These are phyloP conservation scores for Alternaria brassicae DNA, from an alignment of 2,329 filamentous ascomycete genomes.

Conservation along the genomic window DNA sequence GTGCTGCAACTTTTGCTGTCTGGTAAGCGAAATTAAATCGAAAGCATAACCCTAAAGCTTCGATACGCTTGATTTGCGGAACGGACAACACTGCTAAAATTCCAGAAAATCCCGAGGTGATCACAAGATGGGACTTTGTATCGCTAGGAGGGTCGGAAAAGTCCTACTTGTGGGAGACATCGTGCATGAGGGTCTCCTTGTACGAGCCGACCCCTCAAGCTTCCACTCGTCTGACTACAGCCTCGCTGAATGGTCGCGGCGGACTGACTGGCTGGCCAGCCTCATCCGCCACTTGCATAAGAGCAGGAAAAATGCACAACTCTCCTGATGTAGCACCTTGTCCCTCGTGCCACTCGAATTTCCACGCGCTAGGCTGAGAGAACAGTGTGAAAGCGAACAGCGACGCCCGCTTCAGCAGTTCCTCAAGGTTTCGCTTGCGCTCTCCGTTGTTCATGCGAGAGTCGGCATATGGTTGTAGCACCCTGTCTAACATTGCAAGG, in stretches of 20 bases:
- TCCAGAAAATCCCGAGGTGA: too few species aligned
- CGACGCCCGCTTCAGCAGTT: conserved; percentile 45
- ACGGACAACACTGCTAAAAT: background rate
- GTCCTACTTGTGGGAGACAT: background rate
- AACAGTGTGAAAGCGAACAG: conserved; percentile 47
- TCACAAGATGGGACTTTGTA: background rate
- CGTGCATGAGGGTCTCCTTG: background rate
- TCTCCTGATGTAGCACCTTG: conserved; percentile 33
- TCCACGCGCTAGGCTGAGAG: conserved; percentile 44
- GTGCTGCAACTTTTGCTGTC: background rate
- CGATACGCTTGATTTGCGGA: background rate
- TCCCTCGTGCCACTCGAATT: conserved; percentile 45
- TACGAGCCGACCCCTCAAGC: conserved; percentile 13
- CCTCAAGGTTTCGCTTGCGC: conserved; percentile 42
- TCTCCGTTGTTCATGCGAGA: conserved; percentile 36
- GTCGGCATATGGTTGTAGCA: conserved; percentile 40
- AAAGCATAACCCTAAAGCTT: background rate
- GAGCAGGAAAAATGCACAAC: conserved; percentile 46
- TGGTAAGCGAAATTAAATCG: background rate
- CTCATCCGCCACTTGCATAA: conserved; percentile 45
- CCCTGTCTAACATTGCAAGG: conserved; percentile 29
- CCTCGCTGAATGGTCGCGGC: conserved; percentile 41
- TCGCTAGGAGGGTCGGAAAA: background rate
- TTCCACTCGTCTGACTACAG: conserved; percentile 35
- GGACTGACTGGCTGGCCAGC: conserved; percentile 33